Evolutionary conservation across 805 yeast species (phyloP), one percentile per base, ranked within the genome.

Genomic region (Komagataella populi): DNA sequence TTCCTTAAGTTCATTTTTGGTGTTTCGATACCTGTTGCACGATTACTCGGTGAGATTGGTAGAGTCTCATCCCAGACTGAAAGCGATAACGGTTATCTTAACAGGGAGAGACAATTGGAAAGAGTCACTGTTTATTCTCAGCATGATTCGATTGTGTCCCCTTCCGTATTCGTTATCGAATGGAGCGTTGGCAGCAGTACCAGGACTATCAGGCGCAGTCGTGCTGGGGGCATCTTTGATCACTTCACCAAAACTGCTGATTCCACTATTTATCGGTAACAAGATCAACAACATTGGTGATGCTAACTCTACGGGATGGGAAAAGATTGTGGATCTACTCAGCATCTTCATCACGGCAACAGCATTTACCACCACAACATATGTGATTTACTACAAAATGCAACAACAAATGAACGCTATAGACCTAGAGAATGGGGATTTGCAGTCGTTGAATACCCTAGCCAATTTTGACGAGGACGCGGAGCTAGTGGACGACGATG

Each of bases 91-190:
- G 0, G 80, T 82, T 51, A 84, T 87, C 4, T 64, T 91, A 53
- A 80, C 76, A 57, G 95, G 87, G 53, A 54, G 56, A 22, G 57
- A 58, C 2, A 44, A 36, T 6, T 62, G 57, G 47, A 77, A 78
- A 51, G 83, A 84, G 56, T 77, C 81, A 53, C 74, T 89, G 52
- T 63, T 81, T 55, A 66, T 93, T 22, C 65, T 91, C 50, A 77
- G 84, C 50, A 70, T 91, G 61, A 74, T 91, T 24, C 72, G 97
- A 51, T 65, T 91, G 52, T 88, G 96, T 58, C 99, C 99, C 0
- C 75, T 91, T 59, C 98, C 98, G 0, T 93, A 89, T 63, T 88
- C 96, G 2, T 69, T 91, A 36, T 83, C 93, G 0, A 91, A 91
- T 60, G 97, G 96, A 3, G 97, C 96, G 0, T 72, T 93, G 56